A percentile compares a stretch with the other conserved stretches of the same genome.
These are phyloP conservation scores for Podospora pseudocomata DNA, from an alignment of 495 filamentous ascomycete genomes.

Conservation along the genomic window DNA sequence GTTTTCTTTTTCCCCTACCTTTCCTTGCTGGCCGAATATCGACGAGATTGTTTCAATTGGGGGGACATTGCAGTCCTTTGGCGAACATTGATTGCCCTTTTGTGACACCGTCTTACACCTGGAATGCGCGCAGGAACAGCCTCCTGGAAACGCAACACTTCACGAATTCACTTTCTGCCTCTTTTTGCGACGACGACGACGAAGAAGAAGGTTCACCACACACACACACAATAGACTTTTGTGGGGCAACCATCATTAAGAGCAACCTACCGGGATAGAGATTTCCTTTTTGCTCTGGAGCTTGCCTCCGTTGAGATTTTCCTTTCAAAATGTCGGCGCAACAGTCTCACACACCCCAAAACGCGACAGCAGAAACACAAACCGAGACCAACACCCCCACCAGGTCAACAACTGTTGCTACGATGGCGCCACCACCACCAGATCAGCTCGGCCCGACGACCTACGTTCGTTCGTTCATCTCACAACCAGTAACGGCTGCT, in stretches of 20 bases:
- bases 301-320: conserved; percentile 8
- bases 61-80: not conserved
- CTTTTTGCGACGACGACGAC: not conserved
- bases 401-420: not conserved
- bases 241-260: not conserved
- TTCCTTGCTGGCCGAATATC: conserved; percentile 2
- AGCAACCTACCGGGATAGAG: not conserved
- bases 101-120: conserved; percentile 11
- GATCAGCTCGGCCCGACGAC: conserved; percentile 15
- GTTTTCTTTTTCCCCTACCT: conserved; percentile 1
- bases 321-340: conserved; percentile 29
- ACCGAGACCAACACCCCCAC: not conserved
- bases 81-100: not conserved
- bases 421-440: conserved; percentile 15
- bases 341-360: conserved; percentile 6
- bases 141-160: not conserved
- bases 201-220: not conserved
- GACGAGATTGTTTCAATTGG: not conserved
- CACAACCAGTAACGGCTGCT: conserved; percentile 80
- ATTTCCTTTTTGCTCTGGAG: not conserved
- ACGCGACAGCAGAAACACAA: not conserved
- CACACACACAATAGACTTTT: not conserved
- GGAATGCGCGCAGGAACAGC: conserved; percentile 7
- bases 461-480: conserved; percentile 49
- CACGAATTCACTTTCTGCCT: not conserved